phyloP scores from a whole-genome alignment of 306 rosid species.

The Echinosophora koreensis region DNA sequence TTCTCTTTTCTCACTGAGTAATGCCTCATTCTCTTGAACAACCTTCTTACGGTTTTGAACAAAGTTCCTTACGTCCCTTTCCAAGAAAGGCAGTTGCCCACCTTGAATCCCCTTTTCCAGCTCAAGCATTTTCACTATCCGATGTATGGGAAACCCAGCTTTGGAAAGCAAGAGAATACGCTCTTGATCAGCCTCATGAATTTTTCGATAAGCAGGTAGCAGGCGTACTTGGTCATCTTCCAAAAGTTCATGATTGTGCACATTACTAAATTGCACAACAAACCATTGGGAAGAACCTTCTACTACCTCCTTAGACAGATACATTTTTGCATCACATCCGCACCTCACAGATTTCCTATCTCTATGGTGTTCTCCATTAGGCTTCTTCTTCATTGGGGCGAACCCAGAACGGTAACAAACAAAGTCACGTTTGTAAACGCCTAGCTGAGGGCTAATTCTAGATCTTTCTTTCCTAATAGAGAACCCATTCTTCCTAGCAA shows the following conservation, averaged over 20 bases:
- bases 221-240: constrained; percentile 98
- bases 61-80: constrained; percentile 95
- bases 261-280: constrained; percentile 89
- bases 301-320: constrained; percentile 84
- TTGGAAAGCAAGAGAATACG: constrained; percentile 88
- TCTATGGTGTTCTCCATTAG: constrained; percentile 84
- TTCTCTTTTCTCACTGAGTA: constrained; percentile 88
- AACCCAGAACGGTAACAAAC: constrained; percentile 97
- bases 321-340: constrained; percentile 98
- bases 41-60: constrained; percentile 90
- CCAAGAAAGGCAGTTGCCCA: constrained; percentile 90
- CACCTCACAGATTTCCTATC: constrained; percentile 94
- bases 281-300: constrained; percentile 92
- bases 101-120: constrained; percentile 96
- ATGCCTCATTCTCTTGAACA: constrained; percentile 85
- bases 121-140: constrained; percentile 95
- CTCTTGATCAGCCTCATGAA: constrained; percentile 92
- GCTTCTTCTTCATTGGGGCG: constrained; percentile 88
- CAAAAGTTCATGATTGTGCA: constrained; percentile 93
- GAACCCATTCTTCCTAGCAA: constrained; percentile 89
- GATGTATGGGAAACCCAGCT: constrained; percentile 92
- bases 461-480: constrained; percentile 93
- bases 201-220: constrained; percentile 90
- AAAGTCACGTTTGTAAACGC: constrained; percentile 90
- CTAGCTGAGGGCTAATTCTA: constrained; percentile 91